Base-by-base conservation (phyloP, 768 basidiomycete genomes). In the Tubosaeta brunneosetosa region DNA sequence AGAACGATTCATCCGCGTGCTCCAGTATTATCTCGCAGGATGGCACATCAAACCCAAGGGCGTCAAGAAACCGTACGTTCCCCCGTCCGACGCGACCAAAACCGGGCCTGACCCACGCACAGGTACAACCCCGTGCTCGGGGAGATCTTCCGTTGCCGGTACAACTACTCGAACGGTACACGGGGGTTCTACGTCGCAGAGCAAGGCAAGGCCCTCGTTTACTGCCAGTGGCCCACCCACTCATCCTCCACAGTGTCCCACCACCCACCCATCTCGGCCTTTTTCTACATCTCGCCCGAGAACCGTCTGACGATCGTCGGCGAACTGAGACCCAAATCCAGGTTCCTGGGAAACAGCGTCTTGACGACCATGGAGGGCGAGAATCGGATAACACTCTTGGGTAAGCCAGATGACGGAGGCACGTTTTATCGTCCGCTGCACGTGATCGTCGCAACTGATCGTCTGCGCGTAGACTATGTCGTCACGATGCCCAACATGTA, bases 11-110 rank as follows among this genome's bases (percentile, higher is more conserved):
- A 79, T 95, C 57, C 81, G 84, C 46, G 92, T 98, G 2, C 77
- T 97, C 32, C 87, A 89, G 56, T 97, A 94, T 68, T 99, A 97
- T 68, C 85, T 99, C 44, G 87, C 91, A n/a, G 97, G 97, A 22
- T 99, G 97, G 97, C 97, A 98, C 72, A 94, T 97, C 74, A 97
- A 97, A 72, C 94, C 97, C 59, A 94, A 90, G 74, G 97, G 94
- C 49, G 97, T 98, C 55, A 99, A 99, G 87, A 99, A 99, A 73
- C 95, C 95, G 83, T 94, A 63, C 72, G 88, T 76, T 22, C 55
- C 44, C 11, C 43, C 2, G 33, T 38, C n/a, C 17, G 27, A 5
- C 34, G 29, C 22, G 11, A 0, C 25, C 12, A n/a, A 44, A 47
- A 49, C 45, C 42, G 41, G 43, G 52, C 57, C 47, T 56, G 14